Base-by-base conservation (phyloP, 2,329 filamentous ascomycete genomes). In the Hypoxylon sp. region DNA sequence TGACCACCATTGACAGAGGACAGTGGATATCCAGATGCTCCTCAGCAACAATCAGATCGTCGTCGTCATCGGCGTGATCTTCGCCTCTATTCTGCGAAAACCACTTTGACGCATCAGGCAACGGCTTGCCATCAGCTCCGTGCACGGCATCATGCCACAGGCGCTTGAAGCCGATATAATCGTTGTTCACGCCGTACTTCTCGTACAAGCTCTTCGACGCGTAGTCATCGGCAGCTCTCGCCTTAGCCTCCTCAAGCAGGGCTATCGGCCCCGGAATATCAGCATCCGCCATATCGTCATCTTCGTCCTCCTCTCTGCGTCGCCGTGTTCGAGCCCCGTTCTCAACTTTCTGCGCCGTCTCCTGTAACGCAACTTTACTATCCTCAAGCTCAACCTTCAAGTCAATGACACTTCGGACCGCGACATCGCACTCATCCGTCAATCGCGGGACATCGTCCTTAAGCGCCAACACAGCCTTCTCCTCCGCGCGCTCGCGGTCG, bases 1-100 rank as follows among this genome's bases (percentile, higher is more conserved):
- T 89, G 46, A 85, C 81, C 54, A 82, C 81, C 69, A 93, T 80
- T 0, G 90, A 91, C 19, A 94, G 76, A 0, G 91, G 90, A 73
- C 91, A 94, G 71, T 87, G 89, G 30, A 90, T 86, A 75, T 87
- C 90, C 55, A 89, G 83, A 3, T 84, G 85, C 67, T 89, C 88
- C 51, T 86, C 83, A 27, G 87, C 84, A 29, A 94, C 85, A 1
- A 90, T 85, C 23, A 94, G 82, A 43, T 94, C 91, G 19, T 91
- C 89, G 58, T 91, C 89, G 14, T 84, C 84, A 4, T 87, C 87
- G 2, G 70, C 78, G 0, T 72, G 79, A 0, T 71, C 78, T 0
- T 68, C 71, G 16, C 71, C 71, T 2, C 83, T 84, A 34, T 81
- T 76, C 16, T 76, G 67, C 47, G 81, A 78, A 70, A 89, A 88